A percentile compares a stretch with the other conserved stretches of the same genome.
Conservation (phyloP, 2,329 filamentous ascomycete genomes). For the Amauroascus verrucosus region DNA sequence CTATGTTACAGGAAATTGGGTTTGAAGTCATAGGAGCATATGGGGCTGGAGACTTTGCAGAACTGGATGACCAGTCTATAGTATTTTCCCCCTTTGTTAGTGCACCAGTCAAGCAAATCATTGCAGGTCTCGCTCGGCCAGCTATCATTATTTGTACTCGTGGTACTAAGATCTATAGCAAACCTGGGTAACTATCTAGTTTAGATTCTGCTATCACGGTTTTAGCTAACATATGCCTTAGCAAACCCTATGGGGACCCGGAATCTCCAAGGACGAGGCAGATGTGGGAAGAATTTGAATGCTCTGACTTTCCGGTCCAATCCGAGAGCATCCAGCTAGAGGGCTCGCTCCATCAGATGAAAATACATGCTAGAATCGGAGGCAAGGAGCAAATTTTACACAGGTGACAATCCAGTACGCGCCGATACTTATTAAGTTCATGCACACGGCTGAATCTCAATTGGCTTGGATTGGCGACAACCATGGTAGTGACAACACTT, state of each 20-base stretch:
- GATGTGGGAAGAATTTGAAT: slow-evolving; percentile 9
- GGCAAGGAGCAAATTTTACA: not conserved
- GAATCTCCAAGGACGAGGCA: slow-evolving; percentile 8
- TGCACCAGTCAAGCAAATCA: slow-evolving; percentile 29
- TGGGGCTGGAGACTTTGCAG: slow-evolving; percentile 17
- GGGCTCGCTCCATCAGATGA: not conserved
- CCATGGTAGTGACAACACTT: too few species aligned
- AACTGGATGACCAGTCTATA: slow-evolving; percentile 2
- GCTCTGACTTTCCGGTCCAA: not conserved
- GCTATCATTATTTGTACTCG: slow-evolving; percentile 22
- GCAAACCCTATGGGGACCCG: not conserved
- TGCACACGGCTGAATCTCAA: too few species aligned
- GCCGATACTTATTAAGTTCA: not conserved
- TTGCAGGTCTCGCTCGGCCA: slow-evolving; percentile 33
- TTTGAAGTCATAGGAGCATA: slow-evolving; percentile 21
- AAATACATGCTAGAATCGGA: not conserved
- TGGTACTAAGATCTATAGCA: not conserved
- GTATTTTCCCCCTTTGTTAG: not conserved
- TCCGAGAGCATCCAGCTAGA: not conserved
- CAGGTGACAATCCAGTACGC: not conserved
- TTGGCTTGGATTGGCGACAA: too few species aligned
- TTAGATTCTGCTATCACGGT: not conserved
- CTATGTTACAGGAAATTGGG: slow-evolving; percentile 18
- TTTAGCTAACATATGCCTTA: not conserved
- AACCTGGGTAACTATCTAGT: not conserved